Evolutionary conservation across 1,284 basidiomycete species (phyloP), one percentile per base, ranked within the genome.

Genomic region (Microbotryomycetes sp.): DNA sequence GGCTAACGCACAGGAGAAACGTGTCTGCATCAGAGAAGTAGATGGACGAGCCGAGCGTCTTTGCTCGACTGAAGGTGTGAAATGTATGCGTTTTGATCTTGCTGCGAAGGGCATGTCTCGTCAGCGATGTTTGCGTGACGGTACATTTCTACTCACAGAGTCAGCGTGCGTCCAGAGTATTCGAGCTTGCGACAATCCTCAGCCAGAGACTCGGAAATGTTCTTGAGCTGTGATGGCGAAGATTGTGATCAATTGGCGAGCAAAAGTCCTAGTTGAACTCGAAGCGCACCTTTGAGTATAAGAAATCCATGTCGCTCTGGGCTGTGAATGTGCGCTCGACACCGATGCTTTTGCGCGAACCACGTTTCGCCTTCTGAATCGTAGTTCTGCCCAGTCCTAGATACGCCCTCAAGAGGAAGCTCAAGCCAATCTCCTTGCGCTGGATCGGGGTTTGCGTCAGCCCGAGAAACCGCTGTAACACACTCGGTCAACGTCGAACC

Each of bases 341-440:
- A 2, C 92, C 92, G 42, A 96, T 88, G 65, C 89, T 91, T 77
- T 92, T 94, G 50, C 88, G 79, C 71, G 89, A 87, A 68, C 89
- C 88, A 63, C 90, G 79, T 65, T 81, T 81, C 54, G 83, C 79
- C 1, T 90, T 85, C 62, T 84, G 79, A 12, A 96, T 89, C 3
- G 81, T 76, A 69, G 92, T 96, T 4, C 86, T 87, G 1, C 86
- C 85, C 48, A 96, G 85, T 3, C 92, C 92, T 6, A 96, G 82
- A 74, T 91, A 83, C 0, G 86, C 86, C 63, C 81, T 28, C 15
- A 72, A 56, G 14, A 70, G 67, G 54, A 60, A 64, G 22, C 32
- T 60, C 31, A 69, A 68, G 14, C 60, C 63, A 31, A 64, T 48
- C 23, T 65, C 59, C 15, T 59, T 58, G 14, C 66, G 62, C 63